Conservation (phyloP, 2,329 filamentous ascomycete genomes). For the Cordyceps tenuipes region DNA sequence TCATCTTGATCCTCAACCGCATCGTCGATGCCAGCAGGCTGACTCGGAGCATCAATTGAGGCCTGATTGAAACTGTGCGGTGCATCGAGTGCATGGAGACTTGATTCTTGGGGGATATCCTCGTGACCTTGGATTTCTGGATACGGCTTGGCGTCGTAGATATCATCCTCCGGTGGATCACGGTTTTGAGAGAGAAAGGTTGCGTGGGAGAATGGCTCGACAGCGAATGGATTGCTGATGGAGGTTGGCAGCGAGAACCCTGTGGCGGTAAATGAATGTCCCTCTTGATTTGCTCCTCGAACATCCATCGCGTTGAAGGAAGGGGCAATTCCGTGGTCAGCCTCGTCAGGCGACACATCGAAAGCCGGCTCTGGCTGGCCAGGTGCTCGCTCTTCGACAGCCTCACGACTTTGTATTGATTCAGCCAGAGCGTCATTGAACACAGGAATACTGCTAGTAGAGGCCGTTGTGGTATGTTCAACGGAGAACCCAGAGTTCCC, state of each 20-base stretch:
- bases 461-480: constrained; percentile 6
- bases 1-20: constrained; percentile 19
- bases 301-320: neutral
- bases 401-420: neutral
- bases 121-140: neutral
- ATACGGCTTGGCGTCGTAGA: constrained; percentile 7
- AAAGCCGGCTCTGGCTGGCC: neutral
- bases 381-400: neutral
- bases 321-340: neutral
- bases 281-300: neutral
- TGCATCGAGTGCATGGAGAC: neutral
- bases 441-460: constrained; percentile 8
- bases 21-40: neutral
- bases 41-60: neutral
- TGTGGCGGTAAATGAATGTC: neutral
- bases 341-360: neutral
- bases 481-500: neutral
- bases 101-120: neutral
- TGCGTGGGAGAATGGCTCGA: neutral
- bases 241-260: neutral
- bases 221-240: constrained; percentile 1
- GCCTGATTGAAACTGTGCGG: neutral
- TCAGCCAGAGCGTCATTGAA: constrained; percentile 7
- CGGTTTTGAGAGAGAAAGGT: neutral
- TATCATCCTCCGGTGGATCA: constrained; percentile 3